Conservation (phyloP, 2,329 filamentous ascomycete species). For the Dothistroma pini region DNA sequence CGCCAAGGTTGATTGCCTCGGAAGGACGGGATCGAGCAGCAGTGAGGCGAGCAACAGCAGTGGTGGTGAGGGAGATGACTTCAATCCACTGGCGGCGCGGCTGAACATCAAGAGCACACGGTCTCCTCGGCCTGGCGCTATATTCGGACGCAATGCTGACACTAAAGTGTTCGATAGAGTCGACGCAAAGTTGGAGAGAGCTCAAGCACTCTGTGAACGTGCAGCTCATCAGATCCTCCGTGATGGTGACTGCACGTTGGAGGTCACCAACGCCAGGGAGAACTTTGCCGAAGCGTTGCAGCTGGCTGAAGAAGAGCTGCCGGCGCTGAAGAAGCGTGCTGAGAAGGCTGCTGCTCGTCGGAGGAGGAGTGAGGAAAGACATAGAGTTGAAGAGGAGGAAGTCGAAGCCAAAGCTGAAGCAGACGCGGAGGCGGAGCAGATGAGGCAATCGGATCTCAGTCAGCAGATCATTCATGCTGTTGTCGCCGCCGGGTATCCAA, state of each 20-base stretch:
- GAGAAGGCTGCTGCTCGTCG: conserved; percentile 26
- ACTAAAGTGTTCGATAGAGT: conserved; percentile 54
- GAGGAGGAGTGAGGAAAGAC: conserved; percentile 25
- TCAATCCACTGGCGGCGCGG: conserved; percentile 28
- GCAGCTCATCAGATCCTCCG: conserved; percentile 88
- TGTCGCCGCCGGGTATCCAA: conserved; percentile 10
- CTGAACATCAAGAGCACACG: conserved; percentile 34
- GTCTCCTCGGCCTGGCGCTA: conserved; percentile 3
- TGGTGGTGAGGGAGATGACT: conserved; percentile 35
- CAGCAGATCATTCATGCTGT: conserved; percentile 6
- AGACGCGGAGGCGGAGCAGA: conserved; percentile 4
- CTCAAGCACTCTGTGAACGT: conserved; percentile 77
- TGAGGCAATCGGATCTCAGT: conserved; percentile 1
- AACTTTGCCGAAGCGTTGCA: conserved; percentile 62
- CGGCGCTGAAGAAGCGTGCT: conserved; percentile 21
- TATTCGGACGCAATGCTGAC: conserved; percentile 19
- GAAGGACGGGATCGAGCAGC: conserved; percentile 34
- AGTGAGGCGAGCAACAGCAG: conserved; percentile 36
- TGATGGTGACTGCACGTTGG: conserved; percentile 76
- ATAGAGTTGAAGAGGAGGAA: conserved; percentile 18
- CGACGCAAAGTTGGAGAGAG: conserved; percentile 74
- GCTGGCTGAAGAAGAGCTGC: conserved; percentile 37
- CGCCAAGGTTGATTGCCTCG: conserved; percentile 59
- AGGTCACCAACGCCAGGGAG: conserved; percentile 66
- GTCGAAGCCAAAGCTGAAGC: conserved; percentile 11